Percentiles rank a stretch among this genome's conserved stretches.
Evolutionary conservation across 2,329 filamentous ascomycete genomes (phyloP).

Genomic region (Sordariomycetes sp.): DNA sequence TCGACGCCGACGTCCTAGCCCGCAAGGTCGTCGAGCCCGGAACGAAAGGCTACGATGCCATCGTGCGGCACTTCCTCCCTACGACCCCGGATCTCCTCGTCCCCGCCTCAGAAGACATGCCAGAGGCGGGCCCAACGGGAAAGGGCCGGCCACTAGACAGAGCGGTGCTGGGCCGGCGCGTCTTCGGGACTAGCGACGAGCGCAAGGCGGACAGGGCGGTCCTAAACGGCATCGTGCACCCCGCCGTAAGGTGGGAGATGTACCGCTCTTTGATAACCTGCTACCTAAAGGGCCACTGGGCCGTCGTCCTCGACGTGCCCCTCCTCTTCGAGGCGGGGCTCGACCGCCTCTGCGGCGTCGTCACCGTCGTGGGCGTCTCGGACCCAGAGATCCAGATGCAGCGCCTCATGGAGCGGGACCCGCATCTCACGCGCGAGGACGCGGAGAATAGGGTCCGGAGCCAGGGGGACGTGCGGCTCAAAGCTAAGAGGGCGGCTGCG

Average conservation of each 20-base stretch:
- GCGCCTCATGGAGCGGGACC: constrained; percentile 61
- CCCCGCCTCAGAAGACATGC: constrained; percentile 35
- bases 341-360: constrained; percentile 72
- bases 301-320: constrained; percentile 84
- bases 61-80: constrained; percentile 68
- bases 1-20: constrained; percentile 88
- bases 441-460: constrained; percentile 75
- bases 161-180: constrained; percentile 67
- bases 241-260: constrained; percentile 74
- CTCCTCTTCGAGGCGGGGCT: constrained; percentile 81
- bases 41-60: constrained; percentile 68
- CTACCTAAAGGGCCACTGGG: constrained; percentile 70
- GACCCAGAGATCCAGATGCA: constrained; percentile 75
- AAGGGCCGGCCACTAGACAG: constrained; percentile 70
- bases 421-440: constrained; percentile 70
- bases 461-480: constrained; percentile 75
- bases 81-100: constrained; percentile 79
- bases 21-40: constrained; percentile 92
- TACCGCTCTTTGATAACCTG: constrained; percentile 58
- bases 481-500: constrained; percentile 62
- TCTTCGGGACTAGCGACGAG: constrained; percentile 71
- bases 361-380: constrained; percentile 74
- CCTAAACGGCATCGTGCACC: constrained; percentile 86
- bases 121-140: constrained; percentile 39
- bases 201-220: constrained; percentile 57